Percentiles rank a stretch among this genome's conserved stretches.
Evolutionary conservation across 2,329 filamentous ascomycete species (phyloP).

Genomic region (Exophiala lecanii-corni): DNA sequence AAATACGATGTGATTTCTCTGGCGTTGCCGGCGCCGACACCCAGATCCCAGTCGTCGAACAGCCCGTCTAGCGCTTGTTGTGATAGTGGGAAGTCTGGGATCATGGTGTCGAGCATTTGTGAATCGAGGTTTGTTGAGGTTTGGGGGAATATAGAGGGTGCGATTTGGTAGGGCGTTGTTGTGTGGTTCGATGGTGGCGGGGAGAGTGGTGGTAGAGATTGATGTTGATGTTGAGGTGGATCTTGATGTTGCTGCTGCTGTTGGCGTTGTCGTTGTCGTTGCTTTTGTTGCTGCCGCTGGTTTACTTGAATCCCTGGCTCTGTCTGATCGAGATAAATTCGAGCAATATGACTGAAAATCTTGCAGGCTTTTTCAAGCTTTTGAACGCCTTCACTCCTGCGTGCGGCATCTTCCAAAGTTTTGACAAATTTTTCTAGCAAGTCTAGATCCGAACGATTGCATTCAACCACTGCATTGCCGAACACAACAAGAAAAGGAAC

Average conservation of each 20-base stretch:
- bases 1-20: conserved; percentile 21
- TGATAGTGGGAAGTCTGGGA: conserved; percentile 15
- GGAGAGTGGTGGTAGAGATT: neutral
- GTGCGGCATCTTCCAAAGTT: conserved; percentile 15
- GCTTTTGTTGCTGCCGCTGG: neutral
- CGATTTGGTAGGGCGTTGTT: neutral
- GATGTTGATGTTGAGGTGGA: too few species aligned
- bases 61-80: conserved; percentile 22
- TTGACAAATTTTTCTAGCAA: conserved; percentile 27
- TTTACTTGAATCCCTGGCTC: neutral
- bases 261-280: too few species aligned
- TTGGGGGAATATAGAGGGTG: neutral
- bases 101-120: neutral
- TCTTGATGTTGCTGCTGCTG: neutral
- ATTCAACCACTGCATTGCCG: conserved; percentile 22
- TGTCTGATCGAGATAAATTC: conserved; percentile 9
- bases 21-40: conserved; percentile 15
- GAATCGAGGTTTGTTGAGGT: neutral
- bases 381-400: conserved; percentile 6
- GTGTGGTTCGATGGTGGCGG: neutral
- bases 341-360: conserved; percentile 16
- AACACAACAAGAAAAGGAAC: conserved; percentile 58
- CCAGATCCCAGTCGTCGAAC: conserved; percentile 23
- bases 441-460: conserved; percentile 12
- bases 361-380: conserved; percentile 19